phyloP scores from a whole-genome alignment of 2,329 filamentous ascomycete genomes.

The Epichloe bromicola region DNA sequence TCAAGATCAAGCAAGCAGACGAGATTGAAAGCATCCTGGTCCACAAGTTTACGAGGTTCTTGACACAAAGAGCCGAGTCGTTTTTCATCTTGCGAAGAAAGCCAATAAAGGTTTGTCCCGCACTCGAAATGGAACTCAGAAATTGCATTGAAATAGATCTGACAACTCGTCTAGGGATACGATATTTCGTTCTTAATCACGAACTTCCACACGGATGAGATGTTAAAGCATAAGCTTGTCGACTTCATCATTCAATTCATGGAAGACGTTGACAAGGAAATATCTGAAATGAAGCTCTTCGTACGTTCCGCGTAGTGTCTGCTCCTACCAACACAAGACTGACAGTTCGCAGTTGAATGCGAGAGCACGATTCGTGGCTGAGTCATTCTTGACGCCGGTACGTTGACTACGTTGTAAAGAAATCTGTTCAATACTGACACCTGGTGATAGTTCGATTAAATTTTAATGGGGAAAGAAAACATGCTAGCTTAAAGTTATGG shows the following conservation, averaged over 20 bases:
- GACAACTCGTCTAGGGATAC: slow-evolving; percentile 54
- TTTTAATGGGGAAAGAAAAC: neutral
- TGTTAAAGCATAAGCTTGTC: slow-evolving; percentile 97
- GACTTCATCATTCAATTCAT: slow-evolving; percentile 99
- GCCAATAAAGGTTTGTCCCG: slow-evolving; percentile 63
- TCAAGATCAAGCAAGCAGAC: slow-evolving; percentile 98
- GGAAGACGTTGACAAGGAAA: slow-evolving; percentile 99
- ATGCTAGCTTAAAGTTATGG: neutral
- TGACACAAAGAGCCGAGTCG: slow-evolving; percentile 89
- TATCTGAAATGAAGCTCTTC: slow-evolving; percentile 99
- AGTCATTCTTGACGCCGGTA: slow-evolving; percentile 94
- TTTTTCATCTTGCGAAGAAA: slow-evolving; percentile 96
- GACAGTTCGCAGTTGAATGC: slow-evolving; percentile 63
- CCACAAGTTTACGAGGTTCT: slow-evolving; percentile 94
- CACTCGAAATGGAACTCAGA: neutral
- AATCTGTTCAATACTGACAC: slow-evolving; percentile 3
- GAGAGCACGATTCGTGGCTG: slow-evolving; percentile 90
- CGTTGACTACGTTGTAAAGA: slow-evolving; percentile 2
- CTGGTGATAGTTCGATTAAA: slow-evolving; percentile 19
- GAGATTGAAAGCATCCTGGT: slow-evolving; percentile 97
- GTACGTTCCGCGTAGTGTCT: slow-evolving; percentile 40
- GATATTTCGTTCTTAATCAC: slow-evolving; percentile 98
- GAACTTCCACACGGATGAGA: slow-evolving; percentile 96
- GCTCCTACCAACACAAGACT: slow-evolving; percentile 1
- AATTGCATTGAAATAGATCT: neutral